Percentiles rank a stretch among this genome's conserved stretches.
Evolutionary conservation across 352 stramenopile species (phyloP).

Genomic region (Pythium graminicola): DNA sequence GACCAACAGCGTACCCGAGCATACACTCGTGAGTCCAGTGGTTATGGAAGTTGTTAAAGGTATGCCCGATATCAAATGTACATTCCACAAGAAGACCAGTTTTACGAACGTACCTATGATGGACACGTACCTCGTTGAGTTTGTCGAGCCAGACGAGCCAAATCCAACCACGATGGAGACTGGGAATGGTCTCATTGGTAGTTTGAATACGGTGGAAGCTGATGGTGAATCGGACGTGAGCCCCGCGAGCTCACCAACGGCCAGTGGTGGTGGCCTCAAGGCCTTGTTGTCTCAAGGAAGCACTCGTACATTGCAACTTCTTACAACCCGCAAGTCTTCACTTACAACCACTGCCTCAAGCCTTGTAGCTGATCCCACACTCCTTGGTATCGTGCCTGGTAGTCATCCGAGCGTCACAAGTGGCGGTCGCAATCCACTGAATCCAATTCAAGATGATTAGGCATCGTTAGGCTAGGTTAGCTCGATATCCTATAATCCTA

Average conservation of each 20-base stretch:
- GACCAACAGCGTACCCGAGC: conserved; percentile 74
- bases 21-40: conserved; percentile 69
- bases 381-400: neutral
- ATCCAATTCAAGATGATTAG: conserved; percentile 14
- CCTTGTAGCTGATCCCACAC: neutral
- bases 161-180: neutral
- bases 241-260: neutral
- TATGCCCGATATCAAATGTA: conserved; percentile 81
- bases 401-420: conserved; percentile 1
- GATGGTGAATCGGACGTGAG: conserved; percentile 9
- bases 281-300: conserved; percentile 23
- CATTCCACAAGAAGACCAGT: conserved; percentile 72
- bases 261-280: conserved; percentile 1
- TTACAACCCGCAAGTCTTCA: conserved; percentile 17
- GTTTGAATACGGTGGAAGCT: conserved; percentile 19
- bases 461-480: neutral
- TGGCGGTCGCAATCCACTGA: conserved; percentile 3
- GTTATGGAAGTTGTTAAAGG: conserved; percentile 78
- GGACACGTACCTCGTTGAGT: conserved; percentile 81
- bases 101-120: conserved; percentile 81
- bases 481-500: neutral
- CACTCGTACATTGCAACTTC: conserved; percentile 24
- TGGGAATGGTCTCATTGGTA: conserved; percentile 10
- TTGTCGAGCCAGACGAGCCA: conserved; percentile 39
- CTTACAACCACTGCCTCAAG: neutral